Conservation (phyloP, 805 yeast genomes). For the Ogataea pilisensis region DNA sequence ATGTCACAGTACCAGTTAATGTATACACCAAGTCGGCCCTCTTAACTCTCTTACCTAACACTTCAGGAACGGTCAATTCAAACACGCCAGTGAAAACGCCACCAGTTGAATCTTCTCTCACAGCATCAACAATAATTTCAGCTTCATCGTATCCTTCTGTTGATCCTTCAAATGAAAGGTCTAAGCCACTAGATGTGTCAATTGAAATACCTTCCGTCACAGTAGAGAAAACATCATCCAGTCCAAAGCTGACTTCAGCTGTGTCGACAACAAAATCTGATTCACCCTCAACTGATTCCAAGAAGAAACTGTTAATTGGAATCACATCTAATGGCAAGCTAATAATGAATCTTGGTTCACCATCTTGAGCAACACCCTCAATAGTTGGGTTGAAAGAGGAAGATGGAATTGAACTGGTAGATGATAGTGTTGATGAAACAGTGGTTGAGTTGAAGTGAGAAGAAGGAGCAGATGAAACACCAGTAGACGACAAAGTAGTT, state of each 20-base stretch:
- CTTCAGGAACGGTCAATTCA: not conserved
- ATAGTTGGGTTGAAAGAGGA: not conserved
- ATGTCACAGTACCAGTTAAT: not conserved
- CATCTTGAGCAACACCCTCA: not conserved
- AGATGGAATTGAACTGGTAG: too few species aligned
- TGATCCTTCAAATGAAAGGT: not conserved
- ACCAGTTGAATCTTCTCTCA: not conserved
- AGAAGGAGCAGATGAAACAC: too few species aligned
- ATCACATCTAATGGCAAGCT: not conserved
- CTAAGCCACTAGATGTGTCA: too few species aligned
- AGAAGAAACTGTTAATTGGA: not conserved
- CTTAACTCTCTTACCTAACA: not conserved
- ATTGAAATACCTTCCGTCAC: not conserved
- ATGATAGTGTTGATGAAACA: too few species aligned
- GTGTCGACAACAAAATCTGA: not conserved
- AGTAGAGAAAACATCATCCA: not conserved
- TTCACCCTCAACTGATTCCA: not conserved
- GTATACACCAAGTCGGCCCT: not conserved
- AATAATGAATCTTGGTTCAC: not conserved
- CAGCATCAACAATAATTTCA: not conserved
- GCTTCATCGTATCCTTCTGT: not conserved
- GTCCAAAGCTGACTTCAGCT: not conserved
- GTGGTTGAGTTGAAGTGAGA: too few species aligned
- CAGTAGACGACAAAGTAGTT: too few species aligned
- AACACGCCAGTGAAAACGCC: not conserved